These are phyloP conservation scores for Trypanosoma mega DNA, from an alignment of 208 protist species.

Conservation along the genomic window DNA sequence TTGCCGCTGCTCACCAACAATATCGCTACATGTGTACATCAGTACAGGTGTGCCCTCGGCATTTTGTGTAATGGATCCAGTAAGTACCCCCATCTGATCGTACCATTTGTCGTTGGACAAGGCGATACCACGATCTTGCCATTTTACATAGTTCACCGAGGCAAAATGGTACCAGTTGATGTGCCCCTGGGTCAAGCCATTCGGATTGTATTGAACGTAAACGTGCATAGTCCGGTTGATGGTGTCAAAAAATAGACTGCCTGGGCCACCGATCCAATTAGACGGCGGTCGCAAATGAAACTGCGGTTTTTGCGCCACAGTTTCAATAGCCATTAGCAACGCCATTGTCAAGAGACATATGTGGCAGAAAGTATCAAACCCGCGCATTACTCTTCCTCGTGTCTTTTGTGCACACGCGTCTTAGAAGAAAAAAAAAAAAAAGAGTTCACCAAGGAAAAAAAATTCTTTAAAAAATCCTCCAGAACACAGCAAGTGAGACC, in stretches of 20 bases:
- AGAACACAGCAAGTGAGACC: no score
- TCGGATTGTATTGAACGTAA: slow-evolving; percentile 72
- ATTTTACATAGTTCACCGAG: slow-evolving; percentile 59
- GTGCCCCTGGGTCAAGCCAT: slow-evolving; percentile 47
- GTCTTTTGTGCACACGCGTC: no score
- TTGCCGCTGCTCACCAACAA: slow-evolving; percentile 42
- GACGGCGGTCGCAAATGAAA: slow-evolving; percentile 50
- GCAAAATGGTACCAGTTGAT: slow-evolving; percentile 65
- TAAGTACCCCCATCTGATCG: slow-evolving; percentile 42
- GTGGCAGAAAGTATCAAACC: no score
- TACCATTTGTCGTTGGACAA: slow-evolving; percentile 45
- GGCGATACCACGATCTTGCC: slow-evolving; percentile 29
- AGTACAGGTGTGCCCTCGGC: slow-evolving; percentile 32
- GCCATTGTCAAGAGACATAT: no score
- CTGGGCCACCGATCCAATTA: slow-evolving; percentile 68
- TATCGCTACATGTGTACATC: slow-evolving; percentile 56
- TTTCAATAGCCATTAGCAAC: no score
- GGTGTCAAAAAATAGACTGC: slow-evolving; percentile 54
- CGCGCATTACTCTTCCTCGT: no score
- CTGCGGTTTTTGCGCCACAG: slow-evolving; percentile 25
- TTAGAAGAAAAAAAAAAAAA: no score
- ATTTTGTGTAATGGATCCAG: slow-evolving; percentile 53
- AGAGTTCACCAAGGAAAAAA: no score
- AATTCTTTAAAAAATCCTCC: no score
- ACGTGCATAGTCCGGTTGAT: slow-evolving; percentile 48